phyloP scores from a whole-genome alignment of 306 rosid genomes.

The Fragaria vesca region DNA sequence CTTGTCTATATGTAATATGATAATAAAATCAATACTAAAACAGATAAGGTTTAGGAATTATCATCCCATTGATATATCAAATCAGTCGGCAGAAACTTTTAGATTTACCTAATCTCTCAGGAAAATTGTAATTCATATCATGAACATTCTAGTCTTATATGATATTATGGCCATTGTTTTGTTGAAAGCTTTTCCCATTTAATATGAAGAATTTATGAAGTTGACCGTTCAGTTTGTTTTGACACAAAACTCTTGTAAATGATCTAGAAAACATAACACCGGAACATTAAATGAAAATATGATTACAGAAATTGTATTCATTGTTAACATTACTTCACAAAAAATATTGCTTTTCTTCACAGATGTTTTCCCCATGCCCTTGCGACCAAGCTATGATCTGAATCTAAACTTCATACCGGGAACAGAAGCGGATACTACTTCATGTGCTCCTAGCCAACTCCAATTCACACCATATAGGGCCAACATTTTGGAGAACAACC shows the following conservation, averaged over 20 bases:
- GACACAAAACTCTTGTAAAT: neutral
- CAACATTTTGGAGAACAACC: slow-evolving; percentile 29
- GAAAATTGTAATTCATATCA: neutral
- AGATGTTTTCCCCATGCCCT: slow-evolving; percentile 47
- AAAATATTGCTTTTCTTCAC: slow-evolving; percentile 33
- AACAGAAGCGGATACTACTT: slow-evolving; percentile 35
- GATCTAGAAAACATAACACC: neutral
- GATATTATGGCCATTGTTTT: neutral
- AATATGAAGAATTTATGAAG: neutral
- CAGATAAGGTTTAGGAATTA: neutral
- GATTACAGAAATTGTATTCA: neutral
- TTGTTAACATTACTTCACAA: slow-evolving; percentile 4
- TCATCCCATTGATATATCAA: neutral
- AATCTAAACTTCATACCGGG: slow-evolving; percentile 45
- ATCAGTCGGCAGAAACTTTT: neutral
- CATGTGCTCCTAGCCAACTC: slow-evolving; percentile 33
- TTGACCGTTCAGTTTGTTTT: neutral
- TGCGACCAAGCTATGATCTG: slow-evolving; percentile 37
- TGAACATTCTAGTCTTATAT: neutral
- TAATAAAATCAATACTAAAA: neutral
- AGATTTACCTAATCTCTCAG: neutral
- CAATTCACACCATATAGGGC: slow-evolving; percentile 38
- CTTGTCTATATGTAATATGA: neutral
- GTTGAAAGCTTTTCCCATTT: neutral
- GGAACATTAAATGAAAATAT: neutral